Conservation (phyloP, 2,329 filamentous ascomycete genomes). For the Keithomyces neogunnii region DNA sequence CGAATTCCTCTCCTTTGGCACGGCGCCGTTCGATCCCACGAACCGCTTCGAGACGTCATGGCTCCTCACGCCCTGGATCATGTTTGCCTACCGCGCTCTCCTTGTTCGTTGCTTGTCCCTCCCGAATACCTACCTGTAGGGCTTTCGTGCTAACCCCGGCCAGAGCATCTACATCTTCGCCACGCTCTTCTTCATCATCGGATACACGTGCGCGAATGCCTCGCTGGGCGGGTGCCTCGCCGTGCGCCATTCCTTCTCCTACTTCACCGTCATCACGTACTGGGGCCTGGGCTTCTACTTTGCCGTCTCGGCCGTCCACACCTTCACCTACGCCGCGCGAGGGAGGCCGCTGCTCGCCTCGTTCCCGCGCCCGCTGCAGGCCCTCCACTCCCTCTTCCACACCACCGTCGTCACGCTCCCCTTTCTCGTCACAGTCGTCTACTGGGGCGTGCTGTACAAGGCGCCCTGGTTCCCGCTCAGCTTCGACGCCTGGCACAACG, state of each 20-base stretch:
- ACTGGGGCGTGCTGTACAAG: constrained; percentile 55
- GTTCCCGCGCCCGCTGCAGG: constrained; percentile 54
- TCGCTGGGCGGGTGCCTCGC: constrained; percentile 31
- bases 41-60: constrained; percentile 74
- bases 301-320: constrained; percentile 58
- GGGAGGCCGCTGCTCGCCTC: constrained; percentile 47
- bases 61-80: constrained; percentile 57
- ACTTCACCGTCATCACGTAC: constrained; percentile 75
- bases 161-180: constrained; percentile 60
- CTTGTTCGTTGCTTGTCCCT: constrained; percentile 34
- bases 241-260: constrained; percentile 59
- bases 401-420: constrained; percentile 55
- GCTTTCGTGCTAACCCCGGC: background rate
- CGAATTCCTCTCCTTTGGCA: constrained; percentile 30
- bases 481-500: constrained; percentile 56
- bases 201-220: constrained; percentile 50
- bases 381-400: constrained; percentile 57
- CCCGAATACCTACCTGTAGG: no score
- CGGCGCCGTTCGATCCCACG: constrained; percentile 41
- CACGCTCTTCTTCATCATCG: constrained; percentile 61
- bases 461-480: constrained; percentile 38
- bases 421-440: constrained; percentile 62
- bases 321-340: constrained; percentile 52
- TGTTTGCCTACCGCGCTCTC: constrained; percentile 49
- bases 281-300: constrained; percentile 81